Percentiles rank a stretch among this genome's conserved stretches.
Evolutionary conservation across 2,329 filamentous ascomycete species (phyloP).

Genomic region (Fusarium dimerum): DNA sequence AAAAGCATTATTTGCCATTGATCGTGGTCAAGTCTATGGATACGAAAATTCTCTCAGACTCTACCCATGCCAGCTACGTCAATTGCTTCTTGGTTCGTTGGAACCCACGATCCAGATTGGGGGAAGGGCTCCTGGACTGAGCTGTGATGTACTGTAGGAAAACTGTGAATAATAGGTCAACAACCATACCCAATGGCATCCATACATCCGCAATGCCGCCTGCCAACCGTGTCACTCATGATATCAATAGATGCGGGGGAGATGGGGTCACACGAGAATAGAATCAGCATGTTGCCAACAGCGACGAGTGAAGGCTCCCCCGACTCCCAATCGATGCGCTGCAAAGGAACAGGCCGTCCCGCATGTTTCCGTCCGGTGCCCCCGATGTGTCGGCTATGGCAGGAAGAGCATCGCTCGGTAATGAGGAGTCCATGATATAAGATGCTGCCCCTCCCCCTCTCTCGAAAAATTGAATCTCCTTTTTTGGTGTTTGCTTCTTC

Average conservation of each 20-base stretch:
- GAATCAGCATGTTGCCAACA: constrained; percentile 21
- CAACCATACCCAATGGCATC: constrained; percentile 6
- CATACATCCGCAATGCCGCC: constrained; percentile 14
- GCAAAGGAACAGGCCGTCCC: constrained; percentile 24
- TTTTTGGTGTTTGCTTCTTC: constrained; percentile 10
- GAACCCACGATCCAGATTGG: no score
- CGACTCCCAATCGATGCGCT: constrained; percentile 13
- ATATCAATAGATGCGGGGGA: constrained; percentile 28
- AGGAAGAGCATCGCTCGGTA: constrained; percentile 31
- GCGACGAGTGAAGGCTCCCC: constrained; percentile 14
- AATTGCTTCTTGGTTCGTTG: no score
- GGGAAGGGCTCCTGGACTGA: not conserved
- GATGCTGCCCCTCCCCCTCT: constrained; percentile 17
- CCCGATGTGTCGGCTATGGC: constrained; percentile 30
- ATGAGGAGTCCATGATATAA: constrained; percentile 28
- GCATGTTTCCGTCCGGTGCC: constrained; percentile 34
- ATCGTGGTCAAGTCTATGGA: no score
- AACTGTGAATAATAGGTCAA: constrained; percentile 7
- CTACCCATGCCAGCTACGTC: no score
- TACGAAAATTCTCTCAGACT: no score
- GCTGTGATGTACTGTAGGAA: no score
- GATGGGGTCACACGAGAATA: constrained; percentile 30
- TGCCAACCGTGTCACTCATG: constrained; percentile 29
- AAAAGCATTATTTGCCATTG: no score
- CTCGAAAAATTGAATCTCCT: not conserved